Evolutionary conservation across 1,139 yeast genomes (phyloP), one percentile per base, ranked within the genome.

Genomic region (Geotrichum fermentans): DNA sequence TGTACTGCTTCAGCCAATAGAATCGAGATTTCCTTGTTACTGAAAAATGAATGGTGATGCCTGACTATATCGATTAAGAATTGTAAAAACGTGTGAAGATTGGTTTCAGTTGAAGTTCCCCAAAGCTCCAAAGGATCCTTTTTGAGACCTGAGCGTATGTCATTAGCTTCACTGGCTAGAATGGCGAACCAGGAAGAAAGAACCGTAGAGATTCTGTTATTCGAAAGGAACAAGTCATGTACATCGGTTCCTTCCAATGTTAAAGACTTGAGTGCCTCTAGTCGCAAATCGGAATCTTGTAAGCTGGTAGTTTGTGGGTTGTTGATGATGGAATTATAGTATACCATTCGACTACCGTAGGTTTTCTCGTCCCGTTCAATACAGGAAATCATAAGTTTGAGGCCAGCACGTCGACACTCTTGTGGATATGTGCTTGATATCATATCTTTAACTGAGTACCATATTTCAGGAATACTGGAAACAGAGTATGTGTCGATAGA

Each of bases 381-480:
- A 62, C 95, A 82, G 43, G 74, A 72, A 16, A 68, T 65, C 63
- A 85, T 65, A 40, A 87, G 68, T 20, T 71, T 64, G 26, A 86
- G 62, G 0, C 81, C 82, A 1, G 78, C 75, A 35, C 77, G 65
- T 42, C 95, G 71, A 22, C 68, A 61, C 21, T 78, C 73, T 1
- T 70, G 58, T 3, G 71, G 66, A 11, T 71, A 64, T 13, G 67
- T 66, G 0, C 70, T 62, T 7, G 72, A 71, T 45, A 84, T 73
- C 65, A 83, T 68, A 51, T 77, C 80, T 55, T 79, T 69, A 0
- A 83, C 82, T 50, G 80, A 67, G 60, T 82, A 80, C 96, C 96
- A 87, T 3, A 86, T 73, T 57, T 84, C 90, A 0, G 85, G 82
- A 4, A 84, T 72, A 2, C 83, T 77, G 0, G 83, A 73, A 2